Evolutionary conservation across 208 protist species (phyloP), one percentile per base, ranked within the genome.

Genomic region (Acanthamoeba sp.): DNA sequence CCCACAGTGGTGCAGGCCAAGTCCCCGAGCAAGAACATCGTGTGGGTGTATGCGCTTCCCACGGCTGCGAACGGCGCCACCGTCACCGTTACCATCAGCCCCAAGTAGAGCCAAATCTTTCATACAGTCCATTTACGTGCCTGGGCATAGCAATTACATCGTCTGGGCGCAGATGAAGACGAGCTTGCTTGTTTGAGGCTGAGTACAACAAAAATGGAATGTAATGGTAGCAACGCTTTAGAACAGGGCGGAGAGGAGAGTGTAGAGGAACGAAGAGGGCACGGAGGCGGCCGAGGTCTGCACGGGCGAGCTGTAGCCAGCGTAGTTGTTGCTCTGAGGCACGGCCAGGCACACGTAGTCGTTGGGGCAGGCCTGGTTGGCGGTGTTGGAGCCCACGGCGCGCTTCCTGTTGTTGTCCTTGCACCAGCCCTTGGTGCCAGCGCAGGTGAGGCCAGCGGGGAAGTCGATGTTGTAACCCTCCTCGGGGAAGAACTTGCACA

Each of bases 51-150:
- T 6, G 55, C 85, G 9, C 62, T 91, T 2, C 57, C 85, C 18
- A 36, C 55, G 27, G 85, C 62, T 9, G 36, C 57, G 24, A 16
- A 91, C 20, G 85, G 85, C 5, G 24, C 29, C 34, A 42, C 27
- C 9, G 24, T 91, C 29, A 73, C 85, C 34, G 40, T 91, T 57
- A 91, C 57, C 38, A 73, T 91, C 57, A 91, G 34, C 52, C 84
- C 84, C 22, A 84, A 84, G 73, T 73, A 20, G 20, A 27, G 45
- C 45, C 45, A 50, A 50, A 12, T 12, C 45, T 16, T 12, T 12
- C 20, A 22, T 14, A 18, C 48, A 52, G 1, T 50, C 4, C 48
- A 20, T 20, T 52, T 52, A 50, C n/a, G n/a, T n/a, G n/a, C n/a
- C n/a, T n/a, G n/a, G n/a, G n/a, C n/a, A n/a, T n/a, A n/a, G n/a